Percentiles rank a stretch among this genome's conserved stretches.
These are phyloP conservation scores for Phlebopus sp. DNA, from an alignment of 1,284 basidiomycete genomes.

Conservation along the genomic window DNA sequence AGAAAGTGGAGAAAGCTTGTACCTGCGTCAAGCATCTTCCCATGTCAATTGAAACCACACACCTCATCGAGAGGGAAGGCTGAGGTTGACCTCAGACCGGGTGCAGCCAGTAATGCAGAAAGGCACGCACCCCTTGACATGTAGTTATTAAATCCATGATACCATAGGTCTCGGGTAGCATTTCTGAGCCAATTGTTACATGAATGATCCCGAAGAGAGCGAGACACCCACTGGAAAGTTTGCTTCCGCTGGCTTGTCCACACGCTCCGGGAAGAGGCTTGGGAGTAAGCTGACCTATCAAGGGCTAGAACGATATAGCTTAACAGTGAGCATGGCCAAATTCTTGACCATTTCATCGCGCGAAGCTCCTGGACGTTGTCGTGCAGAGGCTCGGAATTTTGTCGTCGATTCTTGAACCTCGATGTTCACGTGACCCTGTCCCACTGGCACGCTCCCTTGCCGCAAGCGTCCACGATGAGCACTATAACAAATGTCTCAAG, in stretches of 20 bases:
- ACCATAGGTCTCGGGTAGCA: conserved; percentile 71
- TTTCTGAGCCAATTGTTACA: conserved; percentile 43
- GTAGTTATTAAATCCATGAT: conserved; percentile 80
- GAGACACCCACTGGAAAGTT: conserved; percentile 51
- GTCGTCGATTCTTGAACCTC: no score
- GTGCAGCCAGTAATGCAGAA: neutral
- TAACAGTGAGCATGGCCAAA: conserved; percentile 58
- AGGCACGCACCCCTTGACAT: conserved; percentile 65
- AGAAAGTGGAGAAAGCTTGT: conserved; percentile 79
- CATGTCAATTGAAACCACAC: conserved; percentile 16
- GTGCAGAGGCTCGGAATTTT: no score
- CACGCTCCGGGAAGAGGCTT: conserved; percentile 31
- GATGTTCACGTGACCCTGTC: no score
- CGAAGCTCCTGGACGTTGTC: conserved; percentile 17
- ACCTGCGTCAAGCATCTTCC: conserved; percentile 8
- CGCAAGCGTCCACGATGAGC: conserved; percentile 38
- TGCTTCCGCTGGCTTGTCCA: conserved; percentile 64
- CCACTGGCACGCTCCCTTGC: neutral
- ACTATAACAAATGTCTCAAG: conserved; percentile 55
- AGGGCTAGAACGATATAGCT: conserved; percentile 45
- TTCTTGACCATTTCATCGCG: conserved; percentile 63
- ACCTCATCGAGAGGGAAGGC: conserved; percentile 85
- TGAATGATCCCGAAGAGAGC: neutral
- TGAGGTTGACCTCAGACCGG: conserved; percentile 27
- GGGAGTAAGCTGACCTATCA: conserved; percentile 38